A percentile compares a stretch with the other conserved stretches of the same genome.
These are phyloP conservation scores for Neurospora sp. DNA, from an alignment of 495 filamentous ascomycete genomes.

Conservation along the genomic window DNA sequence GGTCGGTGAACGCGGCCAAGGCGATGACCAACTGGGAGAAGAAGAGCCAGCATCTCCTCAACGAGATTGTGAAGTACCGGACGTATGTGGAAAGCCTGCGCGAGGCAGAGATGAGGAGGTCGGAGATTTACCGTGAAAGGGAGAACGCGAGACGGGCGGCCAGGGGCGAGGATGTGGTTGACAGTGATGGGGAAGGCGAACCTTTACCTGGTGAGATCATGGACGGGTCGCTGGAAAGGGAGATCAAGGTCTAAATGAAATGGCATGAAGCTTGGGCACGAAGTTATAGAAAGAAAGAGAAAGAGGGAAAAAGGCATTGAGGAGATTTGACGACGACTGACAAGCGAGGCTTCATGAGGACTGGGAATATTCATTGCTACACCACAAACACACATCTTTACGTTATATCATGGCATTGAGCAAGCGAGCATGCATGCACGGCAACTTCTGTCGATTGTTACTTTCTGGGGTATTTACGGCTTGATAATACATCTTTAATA, in stretches of 20 bases:
- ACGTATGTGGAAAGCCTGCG: constrained; percentile 82
- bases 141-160: constrained; percentile 29
- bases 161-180: constrained; percentile 22
- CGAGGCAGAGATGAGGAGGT: constrained; percentile 29
- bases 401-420: not conserved
- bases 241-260: not conserved
- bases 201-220: not conserved
- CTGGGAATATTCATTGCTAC: not conserved
- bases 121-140: constrained; percentile 40
- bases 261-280: not conserved
- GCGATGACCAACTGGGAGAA: constrained; percentile 94
- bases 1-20: constrained; percentile 68
- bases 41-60: constrained; percentile 79
- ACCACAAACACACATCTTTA: not conserved
- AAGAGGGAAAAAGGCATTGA: not conserved
- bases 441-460: not conserved
- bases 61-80: constrained; percentile 93
- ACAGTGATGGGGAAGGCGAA: not conserved
- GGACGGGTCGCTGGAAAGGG: not conserved
- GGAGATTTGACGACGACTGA: not conserved
- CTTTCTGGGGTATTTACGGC: not conserved
- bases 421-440: not conserved
- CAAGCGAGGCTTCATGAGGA: not conserved
- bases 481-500: not conserved
- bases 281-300: not conserved